These are phyloP conservation scores for Proliferodiscus dingleyae DNA, from an alignment of 2,329 filamentous ascomycete genomes.

Conservation along the genomic window DNA sequence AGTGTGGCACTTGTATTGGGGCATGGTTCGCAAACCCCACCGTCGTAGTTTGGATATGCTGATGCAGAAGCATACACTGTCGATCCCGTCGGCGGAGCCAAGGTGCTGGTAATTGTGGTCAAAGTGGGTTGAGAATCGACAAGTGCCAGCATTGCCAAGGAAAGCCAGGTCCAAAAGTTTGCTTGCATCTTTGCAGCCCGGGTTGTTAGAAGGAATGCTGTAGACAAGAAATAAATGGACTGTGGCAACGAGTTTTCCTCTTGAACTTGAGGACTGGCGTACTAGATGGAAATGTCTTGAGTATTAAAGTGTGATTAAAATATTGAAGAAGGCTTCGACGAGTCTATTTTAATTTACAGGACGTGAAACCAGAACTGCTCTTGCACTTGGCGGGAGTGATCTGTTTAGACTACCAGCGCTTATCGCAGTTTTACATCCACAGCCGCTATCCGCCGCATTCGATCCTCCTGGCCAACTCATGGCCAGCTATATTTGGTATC, in stretches of 20 bases:
- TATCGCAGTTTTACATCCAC: background rate
- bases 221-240: background rate
- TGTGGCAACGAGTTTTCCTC: no score
- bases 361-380: no score
- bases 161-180: background rate
- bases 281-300: no score
- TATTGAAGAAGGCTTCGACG: no score
- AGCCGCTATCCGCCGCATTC: background rate
- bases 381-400: background rate
- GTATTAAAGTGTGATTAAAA: no score
- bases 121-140: background rate
- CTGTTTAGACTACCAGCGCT: background rate
- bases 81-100: background rate
- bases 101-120: background rate
- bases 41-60: conserved; percentile 1
- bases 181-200: background rate
- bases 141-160: background rate
- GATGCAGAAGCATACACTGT: background rate
- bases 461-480: background rate
- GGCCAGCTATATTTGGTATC: background rate
- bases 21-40: background rate
- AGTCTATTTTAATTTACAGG: no score
- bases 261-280: no score
- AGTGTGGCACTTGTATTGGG: background rate
- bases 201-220: background rate